Evolutionary conservation across 176 grass and related monocot species (phyloP).

Genomic region (Oryza australiensis): DNA sequence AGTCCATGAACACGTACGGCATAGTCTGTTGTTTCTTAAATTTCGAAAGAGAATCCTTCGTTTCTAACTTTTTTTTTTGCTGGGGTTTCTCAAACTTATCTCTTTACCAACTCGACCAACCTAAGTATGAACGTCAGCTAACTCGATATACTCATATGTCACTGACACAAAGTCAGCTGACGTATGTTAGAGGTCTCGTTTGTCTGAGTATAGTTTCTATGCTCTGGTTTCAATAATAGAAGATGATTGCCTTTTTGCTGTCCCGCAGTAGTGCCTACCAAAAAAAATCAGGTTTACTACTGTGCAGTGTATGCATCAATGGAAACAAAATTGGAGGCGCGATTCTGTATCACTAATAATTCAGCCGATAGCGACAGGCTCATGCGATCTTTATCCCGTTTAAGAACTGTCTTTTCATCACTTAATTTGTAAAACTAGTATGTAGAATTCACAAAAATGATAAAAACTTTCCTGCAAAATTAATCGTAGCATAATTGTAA

Average conservation of each 20-base stretch:
- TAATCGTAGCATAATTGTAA: too few species aligned
- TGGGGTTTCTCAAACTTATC: background rate
- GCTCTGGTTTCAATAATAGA: background rate
- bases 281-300: background rate
- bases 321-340: too few species aligned
- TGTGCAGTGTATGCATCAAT: background rate
- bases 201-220: background rate
- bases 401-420: background rate
- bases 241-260: background rate
- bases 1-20: background rate
- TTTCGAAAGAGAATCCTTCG: background rate
- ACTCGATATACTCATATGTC: too few species aligned
- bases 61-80: background rate
- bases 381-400: background rate
- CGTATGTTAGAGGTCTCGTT: too few species aligned
- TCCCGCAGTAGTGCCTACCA: background rate
- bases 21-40: too few species aligned
- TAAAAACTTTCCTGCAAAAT: background rate
- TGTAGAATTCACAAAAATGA: background rate
- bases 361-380: background rate
- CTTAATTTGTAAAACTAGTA: background rate
- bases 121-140: too few species aligned
- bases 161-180: too few species aligned
- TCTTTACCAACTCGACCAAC: background rate
- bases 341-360: background rate